phyloP scores from a whole-genome alignment of 371 early-diverging fungal species.

The Amoeboaphelidium protococcarum region DNA sequence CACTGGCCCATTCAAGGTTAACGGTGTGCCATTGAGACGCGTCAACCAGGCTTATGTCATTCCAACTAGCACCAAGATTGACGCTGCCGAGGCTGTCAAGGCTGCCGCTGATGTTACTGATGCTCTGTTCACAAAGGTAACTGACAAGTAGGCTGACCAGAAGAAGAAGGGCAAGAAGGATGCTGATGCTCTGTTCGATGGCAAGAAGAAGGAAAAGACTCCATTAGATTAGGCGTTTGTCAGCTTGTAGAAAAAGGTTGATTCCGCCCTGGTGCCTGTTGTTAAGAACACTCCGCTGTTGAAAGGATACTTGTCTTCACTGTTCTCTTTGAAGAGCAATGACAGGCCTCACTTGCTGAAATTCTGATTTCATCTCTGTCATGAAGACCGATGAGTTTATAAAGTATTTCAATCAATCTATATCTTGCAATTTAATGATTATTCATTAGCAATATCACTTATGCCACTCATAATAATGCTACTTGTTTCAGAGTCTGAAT shows the following conservation, averaged over 20 bases:
- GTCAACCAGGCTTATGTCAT: conserved; percentile 96
- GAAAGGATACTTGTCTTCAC: background rate
- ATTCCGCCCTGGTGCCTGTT: conserved; percentile 13
- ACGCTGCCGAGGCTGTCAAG: conserved; percentile 30
- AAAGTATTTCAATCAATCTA: too few relatives aligned
- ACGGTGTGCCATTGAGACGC: conserved; percentile 91
- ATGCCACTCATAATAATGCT: too few relatives aligned
- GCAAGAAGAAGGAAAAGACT: too few relatives aligned
- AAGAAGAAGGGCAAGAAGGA: background rate
- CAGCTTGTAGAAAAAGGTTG: conserved; percentile 31
- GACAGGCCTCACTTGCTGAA: conserved; percentile 1
- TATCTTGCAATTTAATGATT: too few relatives aligned
- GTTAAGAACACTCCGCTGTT: conserved; percentile 1
- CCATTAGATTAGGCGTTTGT: background rate
- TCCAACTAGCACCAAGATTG: conserved; percentile 90
- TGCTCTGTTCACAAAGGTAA: background rate
- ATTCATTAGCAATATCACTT: too few relatives aligned
- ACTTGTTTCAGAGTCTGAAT: too few relatives aligned
- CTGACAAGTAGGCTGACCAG: background rate
- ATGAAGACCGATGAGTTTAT: too few relatives aligned
- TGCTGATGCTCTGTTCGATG: background rate
- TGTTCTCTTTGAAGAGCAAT: conserved; percentile 2
- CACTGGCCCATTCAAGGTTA: conserved; percentile 89
- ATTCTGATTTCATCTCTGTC: too few relatives aligned
- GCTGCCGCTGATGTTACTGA: background rate